A percentile compares a stretch with the other conserved stretches of the same genome.
Evolutionary conservation across 306 rosid species (phyloP).

Genomic region (Trifolium dubium): DNA sequence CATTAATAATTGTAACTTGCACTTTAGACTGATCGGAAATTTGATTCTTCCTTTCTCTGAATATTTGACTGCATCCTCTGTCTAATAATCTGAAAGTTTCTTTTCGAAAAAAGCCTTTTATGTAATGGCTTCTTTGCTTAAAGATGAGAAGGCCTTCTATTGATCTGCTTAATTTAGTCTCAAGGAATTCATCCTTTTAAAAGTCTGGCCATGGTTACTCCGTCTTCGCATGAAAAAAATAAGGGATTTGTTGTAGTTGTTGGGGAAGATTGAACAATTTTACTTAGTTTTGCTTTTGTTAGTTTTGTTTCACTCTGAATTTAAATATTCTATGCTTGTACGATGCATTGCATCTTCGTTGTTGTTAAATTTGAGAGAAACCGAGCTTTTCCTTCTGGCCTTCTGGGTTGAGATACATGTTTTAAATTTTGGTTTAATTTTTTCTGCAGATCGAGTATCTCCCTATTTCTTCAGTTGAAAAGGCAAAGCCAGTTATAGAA

Average conservation of each 20-base stretch:
- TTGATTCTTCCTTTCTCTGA: background rate
- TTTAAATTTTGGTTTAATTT: constrained; percentile 23
- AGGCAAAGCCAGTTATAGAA: constrained; percentile 74
- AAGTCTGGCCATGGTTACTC: background rate
- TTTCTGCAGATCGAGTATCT: constrained; percentile 80
- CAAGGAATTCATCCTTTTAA: background rate
- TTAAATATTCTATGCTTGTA: background rate
- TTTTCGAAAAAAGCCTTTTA: background rate
- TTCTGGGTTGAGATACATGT: constrained; percentile 10
- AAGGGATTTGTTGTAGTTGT: background rate
- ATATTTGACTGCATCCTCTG: background rate
- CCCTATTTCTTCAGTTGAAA: constrained; percentile 80
- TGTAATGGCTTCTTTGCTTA: constrained; percentile 18
- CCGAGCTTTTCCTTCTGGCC: background rate
- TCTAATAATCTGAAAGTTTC: background rate
- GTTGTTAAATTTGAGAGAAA: constrained; percentile 1
- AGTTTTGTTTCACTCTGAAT: background rate
- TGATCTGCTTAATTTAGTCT: constrained; percentile 23
- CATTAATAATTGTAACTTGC: constrained; percentile 1
- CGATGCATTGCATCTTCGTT: background rate
- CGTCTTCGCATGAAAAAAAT: background rate
- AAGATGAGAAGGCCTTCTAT: background rate
- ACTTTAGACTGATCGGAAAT: background rate
- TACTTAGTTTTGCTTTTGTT: constrained; percentile 1
- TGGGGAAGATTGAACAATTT: background rate